These are phyloP conservation scores for Dryas drummondii DNA, from an alignment of 306 rosid genomes.

Conservation along the genomic window DNA sequence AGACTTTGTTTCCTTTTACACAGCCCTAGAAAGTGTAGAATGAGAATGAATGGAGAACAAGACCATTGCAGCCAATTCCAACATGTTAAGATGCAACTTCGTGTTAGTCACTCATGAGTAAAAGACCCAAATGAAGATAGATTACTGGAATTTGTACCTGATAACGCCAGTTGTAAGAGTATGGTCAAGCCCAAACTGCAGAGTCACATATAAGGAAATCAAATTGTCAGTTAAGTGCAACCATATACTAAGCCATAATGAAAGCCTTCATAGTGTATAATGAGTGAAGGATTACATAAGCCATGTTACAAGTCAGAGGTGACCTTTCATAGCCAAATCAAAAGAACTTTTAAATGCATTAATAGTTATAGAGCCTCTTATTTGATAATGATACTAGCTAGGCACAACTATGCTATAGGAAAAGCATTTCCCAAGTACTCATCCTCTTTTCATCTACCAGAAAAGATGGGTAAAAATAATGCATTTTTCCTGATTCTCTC, in stretches of 20 bases:
- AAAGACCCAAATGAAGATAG: neutral
- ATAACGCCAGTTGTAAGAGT: conserved; percentile 95
- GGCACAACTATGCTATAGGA: neutral
- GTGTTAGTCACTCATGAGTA: neutral
- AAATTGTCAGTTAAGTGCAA: conserved; percentile 12
- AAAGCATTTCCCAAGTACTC: neutral
- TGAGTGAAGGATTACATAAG: neutral
- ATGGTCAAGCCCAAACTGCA: conserved; percentile 99
- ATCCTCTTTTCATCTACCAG: neutral
- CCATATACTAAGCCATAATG: conserved; percentile 12
- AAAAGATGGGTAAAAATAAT: neutral
- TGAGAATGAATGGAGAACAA: neutral
- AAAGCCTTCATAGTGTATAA: neutral
- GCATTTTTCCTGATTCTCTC: neutral
- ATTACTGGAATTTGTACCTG: conserved; percentile 48
- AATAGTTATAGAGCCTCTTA: neutral
- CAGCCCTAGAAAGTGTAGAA: neutral
- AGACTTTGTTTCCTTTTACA: too few relatives aligned
- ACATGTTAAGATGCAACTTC: neutral
- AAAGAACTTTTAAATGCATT: neutral
- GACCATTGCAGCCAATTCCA: neutral
- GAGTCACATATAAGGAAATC: conserved; percentile 19
- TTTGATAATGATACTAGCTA: neutral
- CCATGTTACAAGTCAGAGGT: too few relatives aligned
- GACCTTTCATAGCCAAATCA: neutral